Evolutionary conservation across 1,139 yeast genomes (phyloP).

Genomic region (Magnusiomyces suaveolens): DNA sequence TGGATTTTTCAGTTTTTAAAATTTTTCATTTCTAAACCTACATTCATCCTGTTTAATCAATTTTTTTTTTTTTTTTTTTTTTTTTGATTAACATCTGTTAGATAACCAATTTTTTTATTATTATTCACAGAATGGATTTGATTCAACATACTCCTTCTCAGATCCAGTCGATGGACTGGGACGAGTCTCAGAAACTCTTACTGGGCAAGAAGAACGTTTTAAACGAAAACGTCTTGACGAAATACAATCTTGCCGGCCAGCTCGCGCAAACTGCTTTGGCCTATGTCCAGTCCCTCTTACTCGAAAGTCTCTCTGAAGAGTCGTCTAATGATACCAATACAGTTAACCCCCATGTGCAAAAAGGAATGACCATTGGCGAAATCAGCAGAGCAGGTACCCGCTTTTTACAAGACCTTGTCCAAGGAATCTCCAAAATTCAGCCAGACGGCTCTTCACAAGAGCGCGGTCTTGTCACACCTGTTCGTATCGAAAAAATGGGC

Average conservation of each 20-base stretch:
- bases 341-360: conserved; percentile 24
- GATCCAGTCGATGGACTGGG: neutral
- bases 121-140: conserved; percentile 2
- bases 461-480: conserved; percentile 89
- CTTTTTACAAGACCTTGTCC: conserved; percentile 38
- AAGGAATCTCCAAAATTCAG: conserved; percentile 23
- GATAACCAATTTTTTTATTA: neutral
- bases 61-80: neutral
- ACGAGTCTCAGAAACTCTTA: conserved; percentile 47
- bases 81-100: too few species aligned
- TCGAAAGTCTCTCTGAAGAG: conserved; percentile 44
- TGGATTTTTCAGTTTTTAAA: neutral
- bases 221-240: conserved; percentile 53
- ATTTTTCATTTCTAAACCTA: neutral
- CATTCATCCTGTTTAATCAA: neutral
- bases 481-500: conserved; percentile 75
- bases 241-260: conserved; percentile 84
- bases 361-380: conserved; percentile 49
- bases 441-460: conserved; percentile 21
- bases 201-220: conserved; percentile 66
- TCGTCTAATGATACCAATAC: conserved; percentile 21
- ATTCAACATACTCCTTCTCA: neutral
- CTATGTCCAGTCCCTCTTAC: conserved; percentile 57
- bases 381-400: conserved; percentile 76
- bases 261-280: conserved; percentile 78